A percentile compares a stretch with the other conserved stretches of the same genome.
phyloP scores from a whole-genome alignment of 2,329 filamentous ascomycete species.

The Pyrenophora graminea region DNA sequence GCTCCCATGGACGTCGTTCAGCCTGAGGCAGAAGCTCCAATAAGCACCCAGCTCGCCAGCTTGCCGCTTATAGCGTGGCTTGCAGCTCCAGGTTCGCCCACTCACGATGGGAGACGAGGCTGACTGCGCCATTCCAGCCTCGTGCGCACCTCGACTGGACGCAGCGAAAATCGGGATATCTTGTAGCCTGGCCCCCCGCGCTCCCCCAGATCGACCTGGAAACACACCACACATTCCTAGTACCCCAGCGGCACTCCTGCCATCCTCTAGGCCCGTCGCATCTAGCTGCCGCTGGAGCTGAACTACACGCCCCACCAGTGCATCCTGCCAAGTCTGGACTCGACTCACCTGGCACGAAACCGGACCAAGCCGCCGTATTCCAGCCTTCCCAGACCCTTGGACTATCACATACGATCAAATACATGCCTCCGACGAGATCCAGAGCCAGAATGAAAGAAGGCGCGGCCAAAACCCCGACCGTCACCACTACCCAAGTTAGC shows the following conservation, averaged over 20 bases:
- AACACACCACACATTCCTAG: slow-evolving; percentile 26
- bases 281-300: slow-evolving; percentile 35
- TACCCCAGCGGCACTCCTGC: slow-evolving; percentile 23
- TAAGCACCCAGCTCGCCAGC: slow-evolving; percentile 43
- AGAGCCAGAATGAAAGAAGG: slow-evolving; percentile 44
- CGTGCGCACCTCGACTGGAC: slow-evolving; percentile 36
- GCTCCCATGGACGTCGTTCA: slow-evolving; percentile 29
- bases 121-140: slow-evolving; percentile 45
- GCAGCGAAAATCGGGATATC: slow-evolving; percentile 42
- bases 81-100: slow-evolving; percentile 41
- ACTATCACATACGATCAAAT: slow-evolving; percentile 13
- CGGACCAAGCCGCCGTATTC: slow-evolving; percentile 12
- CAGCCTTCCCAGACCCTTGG: slow-evolving; percentile 19
- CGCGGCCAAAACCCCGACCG: slow-evolving; percentile 27
- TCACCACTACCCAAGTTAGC: slow-evolving; percentile 26
- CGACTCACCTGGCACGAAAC: slow-evolving; percentile 19
- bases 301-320: slow-evolving; percentile 38
- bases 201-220: slow-evolving; percentile 32
- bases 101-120: slow-evolving; percentile 46
- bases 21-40: slow-evolving; percentile 40
- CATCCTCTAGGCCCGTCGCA: slow-evolving; percentile 24
- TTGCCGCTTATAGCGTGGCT: slow-evolving; percentile 43
- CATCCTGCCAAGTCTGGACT: slow-evolving; percentile 26
- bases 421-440: slow-evolving; percentile 42
- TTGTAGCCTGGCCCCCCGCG: slow-evolving; percentile 42